Percentiles rank a stretch among this genome's conserved stretches.
phyloP scores from a whole-genome alignment of 2,329 filamentous ascomycete species.

The Talaromyces islandicus region DNA sequence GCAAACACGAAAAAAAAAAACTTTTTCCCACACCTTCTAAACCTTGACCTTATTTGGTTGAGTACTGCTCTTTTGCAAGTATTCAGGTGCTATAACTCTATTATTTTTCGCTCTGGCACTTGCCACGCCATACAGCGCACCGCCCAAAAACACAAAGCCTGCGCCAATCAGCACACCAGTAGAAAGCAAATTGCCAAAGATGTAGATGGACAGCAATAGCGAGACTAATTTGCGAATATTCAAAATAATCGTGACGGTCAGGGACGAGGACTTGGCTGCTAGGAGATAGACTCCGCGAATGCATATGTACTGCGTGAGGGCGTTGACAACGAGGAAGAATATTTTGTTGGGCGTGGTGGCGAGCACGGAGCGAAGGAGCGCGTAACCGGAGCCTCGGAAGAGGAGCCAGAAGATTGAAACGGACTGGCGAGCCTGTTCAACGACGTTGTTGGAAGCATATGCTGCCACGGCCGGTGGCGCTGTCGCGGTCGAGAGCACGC shows the following conservation, averaged over 20 bases:
- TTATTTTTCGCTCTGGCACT: constrained; percentile 28
- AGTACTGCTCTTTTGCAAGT: background rate
- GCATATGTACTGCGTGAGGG: constrained; percentile 87
- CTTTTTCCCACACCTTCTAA: background rate
- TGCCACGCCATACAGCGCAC: constrained; percentile 85
- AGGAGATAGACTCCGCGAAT: constrained; percentile 96
- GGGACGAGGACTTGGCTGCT: constrained; percentile 76
- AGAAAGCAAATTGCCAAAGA: constrained; percentile 83
- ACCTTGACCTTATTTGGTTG: background rate
- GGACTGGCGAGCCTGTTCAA: background rate
- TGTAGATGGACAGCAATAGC: constrained; percentile 81
- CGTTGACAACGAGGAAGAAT: constrained; percentile 43
- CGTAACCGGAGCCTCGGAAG: constrained; percentile 12
- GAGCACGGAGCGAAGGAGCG: constrained; percentile 19
- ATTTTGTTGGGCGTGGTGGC: constrained; percentile 29
- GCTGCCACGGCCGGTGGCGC: background rate
- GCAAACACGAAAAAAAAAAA: background rate
- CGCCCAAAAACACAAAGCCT: constrained; percentile 78
- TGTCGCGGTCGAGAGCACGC: background rate
- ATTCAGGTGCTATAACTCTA: background rate
- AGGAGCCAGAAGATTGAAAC: constrained; percentile 1
- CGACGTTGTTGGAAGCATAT: background rate
- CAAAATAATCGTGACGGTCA: constrained; percentile 93
- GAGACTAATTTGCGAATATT: constrained; percentile 94
- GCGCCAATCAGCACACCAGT: constrained; percentile 74